phyloP scores from a whole-genome alignment of 129 eudicot species.

The Artemisia tridentata region DNA sequence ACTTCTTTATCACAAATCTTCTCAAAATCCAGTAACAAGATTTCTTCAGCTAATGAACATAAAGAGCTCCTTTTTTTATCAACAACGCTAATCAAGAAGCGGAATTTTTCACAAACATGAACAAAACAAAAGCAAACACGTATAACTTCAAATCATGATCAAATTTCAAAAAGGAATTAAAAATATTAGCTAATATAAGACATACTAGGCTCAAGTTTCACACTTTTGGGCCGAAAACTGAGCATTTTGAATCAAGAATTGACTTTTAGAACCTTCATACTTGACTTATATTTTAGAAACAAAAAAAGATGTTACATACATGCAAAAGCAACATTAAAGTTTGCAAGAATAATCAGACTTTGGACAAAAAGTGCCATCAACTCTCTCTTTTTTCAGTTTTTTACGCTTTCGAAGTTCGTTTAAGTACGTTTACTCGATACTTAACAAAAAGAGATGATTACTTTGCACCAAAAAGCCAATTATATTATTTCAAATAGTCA shows the following conservation, averaged over 20 bases:
- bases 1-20: conserved; percentile 13
- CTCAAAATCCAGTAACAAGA: not conserved
- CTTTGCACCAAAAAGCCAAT: not conserved
- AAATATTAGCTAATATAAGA: not conserved
- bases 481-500: conserved; percentile 8
- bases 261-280: conserved; percentile 14
- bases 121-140: conserved; percentile 1
- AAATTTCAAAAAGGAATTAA: not conserved
- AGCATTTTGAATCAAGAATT: not conserved
- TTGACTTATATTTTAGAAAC: not conserved
- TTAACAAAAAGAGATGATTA: not conserved
- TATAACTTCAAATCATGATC: not conserved
- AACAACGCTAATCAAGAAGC: conserved; percentile 14
- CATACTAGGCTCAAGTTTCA: not conserved
- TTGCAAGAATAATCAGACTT: conserved; percentile 5
- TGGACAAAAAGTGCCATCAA: conserved; percentile 23
- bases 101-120: not conserved
- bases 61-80: not conserved
- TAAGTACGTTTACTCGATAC: not conserved
- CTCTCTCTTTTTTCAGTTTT: not conserved
- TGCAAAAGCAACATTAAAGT: conserved; percentile 8
- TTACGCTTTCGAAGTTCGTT: not conserved
- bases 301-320: not conserved
- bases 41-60: conserved; percentile 22
- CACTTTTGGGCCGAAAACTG: not conserved